Evolutionary conservation across 208 protist genomes (phyloP), one percentile per base, ranked within the genome.

Genomic region (Wallacemonas sp.): DNA sequence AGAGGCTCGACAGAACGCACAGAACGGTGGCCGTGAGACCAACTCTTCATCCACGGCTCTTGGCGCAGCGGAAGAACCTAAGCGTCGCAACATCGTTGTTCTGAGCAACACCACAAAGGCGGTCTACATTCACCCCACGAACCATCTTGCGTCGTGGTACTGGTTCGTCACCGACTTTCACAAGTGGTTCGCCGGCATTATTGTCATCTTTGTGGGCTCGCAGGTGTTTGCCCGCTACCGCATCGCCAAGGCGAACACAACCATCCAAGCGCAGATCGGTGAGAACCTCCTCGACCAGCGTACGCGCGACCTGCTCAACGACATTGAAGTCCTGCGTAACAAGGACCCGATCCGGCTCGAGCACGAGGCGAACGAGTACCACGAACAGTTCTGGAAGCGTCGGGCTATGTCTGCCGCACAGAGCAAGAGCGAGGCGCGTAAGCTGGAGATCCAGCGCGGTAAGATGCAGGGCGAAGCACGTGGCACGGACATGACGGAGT

Each of bases 401-500:
- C 83, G 89, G 10, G 89, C 89, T 2, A n/a, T 87, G 2, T 68
- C 83, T 0, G 84, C 79, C 22, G 63, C 79, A 4, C 63, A 89
- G 63, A 68, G 70, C 26, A 71, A 81, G 21, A 83, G 64, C 39
- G 76, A 89, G 59, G 63, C 76, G 21, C 85, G 89, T 26, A 79
- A 71, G 26, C 54, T 92, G 9, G 89, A 95, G 59, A 75, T 92
- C 24, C 68, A 82, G 59, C 77, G 80, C 3, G 89, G 86, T 21
- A 75, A 81, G 42, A 52, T 93, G 61, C 85, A 93, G 57, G 85
- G 85, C 4, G 61, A 84, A 52, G 86, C 86, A 0, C 79, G 85
- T 29, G 89, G 89, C 5, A 95, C 89, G 17, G 89, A 95, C 60
- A 92, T 95, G 85, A 93, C 89, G 44, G 89, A 95, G 76, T 95